These are phyloP conservation scores for Apodospora peruviana DNA, from an alignment of 495 filamentous ascomycete species.

Conservation along the genomic window DNA sequence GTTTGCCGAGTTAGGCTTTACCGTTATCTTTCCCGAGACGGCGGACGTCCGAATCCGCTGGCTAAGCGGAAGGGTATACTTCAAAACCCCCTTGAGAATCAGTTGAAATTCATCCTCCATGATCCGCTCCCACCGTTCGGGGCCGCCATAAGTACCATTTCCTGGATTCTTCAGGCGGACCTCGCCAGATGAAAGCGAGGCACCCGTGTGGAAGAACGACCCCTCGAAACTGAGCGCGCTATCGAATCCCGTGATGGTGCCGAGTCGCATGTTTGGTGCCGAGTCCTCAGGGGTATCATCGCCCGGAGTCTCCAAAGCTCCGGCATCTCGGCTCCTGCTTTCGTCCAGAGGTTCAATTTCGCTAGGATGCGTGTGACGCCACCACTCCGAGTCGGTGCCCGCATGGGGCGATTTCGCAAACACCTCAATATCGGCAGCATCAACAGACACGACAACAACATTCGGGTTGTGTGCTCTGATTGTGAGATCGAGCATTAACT, in stretches of 20 bases:
- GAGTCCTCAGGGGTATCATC: slow-evolving; percentile 55
- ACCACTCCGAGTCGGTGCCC: slow-evolving; percentile 66
- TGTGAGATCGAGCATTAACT: slow-evolving; percentile 91
- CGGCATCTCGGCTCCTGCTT: slow-evolving; percentile 7
- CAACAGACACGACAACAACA: slow-evolving; percentile 74
- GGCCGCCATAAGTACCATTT: slow-evolving; percentile 82
- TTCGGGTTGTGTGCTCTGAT: slow-evolving; percentile 89
- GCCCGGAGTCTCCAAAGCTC: slow-evolving; percentile 54
- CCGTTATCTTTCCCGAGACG: slow-evolving; percentile 43
- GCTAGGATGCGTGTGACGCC: slow-evolving; percentile 52
- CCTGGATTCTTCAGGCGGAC: slow-evolving; percentile 76
- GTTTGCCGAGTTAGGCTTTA: slow-evolving; percentile 46
- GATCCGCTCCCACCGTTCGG: slow-evolving; percentile 86
- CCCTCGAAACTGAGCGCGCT: slow-evolving; percentile 82
- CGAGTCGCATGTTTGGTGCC: slow-evolving; percentile 80
- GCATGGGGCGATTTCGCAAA: slow-evolving; percentile 90
- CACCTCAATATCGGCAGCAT: slow-evolving; percentile 79
- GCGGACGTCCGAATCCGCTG: slow-evolving; percentile 53
- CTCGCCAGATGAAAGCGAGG: slow-evolving; percentile 69
- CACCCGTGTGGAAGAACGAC: slow-evolving; percentile 67
- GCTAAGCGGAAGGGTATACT: slow-evolving; percentile 82
- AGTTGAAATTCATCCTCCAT: slow-evolving; percentile 87
- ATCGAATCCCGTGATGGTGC: slow-evolving; percentile 80
- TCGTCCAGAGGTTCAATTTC: slow-evolving; percentile 27
- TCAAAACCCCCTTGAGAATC: slow-evolving; percentile 81